Evolutionary conservation across 2,329 filamentous ascomycete species (phyloP).

Genomic region (Cercospora sp.): DNA sequence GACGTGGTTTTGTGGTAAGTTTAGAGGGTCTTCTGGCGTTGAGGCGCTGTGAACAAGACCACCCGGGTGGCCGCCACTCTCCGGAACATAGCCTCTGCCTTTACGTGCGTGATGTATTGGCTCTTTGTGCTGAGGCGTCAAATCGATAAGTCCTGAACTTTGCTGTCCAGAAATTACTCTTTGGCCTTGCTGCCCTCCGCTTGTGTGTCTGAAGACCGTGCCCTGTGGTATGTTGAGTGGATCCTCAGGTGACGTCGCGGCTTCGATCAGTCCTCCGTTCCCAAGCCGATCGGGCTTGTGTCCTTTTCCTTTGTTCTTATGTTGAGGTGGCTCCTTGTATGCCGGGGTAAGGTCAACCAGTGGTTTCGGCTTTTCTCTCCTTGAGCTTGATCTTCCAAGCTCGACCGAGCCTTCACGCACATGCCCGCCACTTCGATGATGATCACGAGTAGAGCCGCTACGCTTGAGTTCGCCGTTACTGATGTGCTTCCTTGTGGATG

Average conservation of each 20-base stretch:
- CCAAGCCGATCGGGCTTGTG: slow-evolving; percentile 38
- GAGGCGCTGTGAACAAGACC: slow-evolving; percentile 21
- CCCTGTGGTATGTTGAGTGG: slow-evolving; percentile 45
- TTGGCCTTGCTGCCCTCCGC: slow-evolving; percentile 10
- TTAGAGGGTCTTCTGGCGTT: slow-evolving; percentile 22
- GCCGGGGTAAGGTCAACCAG: slow-evolving; percentile 67
- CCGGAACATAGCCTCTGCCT: slow-evolving; percentile 20
- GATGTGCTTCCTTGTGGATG: slow-evolving; percentile 15
- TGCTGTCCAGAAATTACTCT: slow-evolving; percentile 9
- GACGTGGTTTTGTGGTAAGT: slow-evolving; percentile 17
- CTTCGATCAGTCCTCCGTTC: slow-evolving; percentile 48
- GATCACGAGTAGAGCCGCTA: slow-evolving; percentile 22
- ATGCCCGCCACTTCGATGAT: slow-evolving; percentile 18
- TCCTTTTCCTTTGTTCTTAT: slow-evolving; percentile 55
- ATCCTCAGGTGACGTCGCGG: slow-evolving; percentile 47
- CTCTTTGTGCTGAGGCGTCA: slow-evolving; percentile 24
- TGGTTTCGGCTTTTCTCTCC: slow-evolving; percentile 54
- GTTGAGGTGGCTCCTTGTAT: slow-evolving; percentile 64
- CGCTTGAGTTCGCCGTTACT: slow-evolving; percentile 28
- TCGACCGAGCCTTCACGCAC: slow-evolving; percentile 37
- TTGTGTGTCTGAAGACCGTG: slow-evolving; percentile 46
- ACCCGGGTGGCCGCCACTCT: slow-evolving; percentile 4
- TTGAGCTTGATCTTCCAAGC: slow-evolving; percentile 50
- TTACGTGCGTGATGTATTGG: slow-evolving; percentile 24
- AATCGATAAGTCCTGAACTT: slow-evolving; percentile 18